Conservation (phyloP, 768 basidiomycete genomes). For the Butyriboletus loyo region DNA sequence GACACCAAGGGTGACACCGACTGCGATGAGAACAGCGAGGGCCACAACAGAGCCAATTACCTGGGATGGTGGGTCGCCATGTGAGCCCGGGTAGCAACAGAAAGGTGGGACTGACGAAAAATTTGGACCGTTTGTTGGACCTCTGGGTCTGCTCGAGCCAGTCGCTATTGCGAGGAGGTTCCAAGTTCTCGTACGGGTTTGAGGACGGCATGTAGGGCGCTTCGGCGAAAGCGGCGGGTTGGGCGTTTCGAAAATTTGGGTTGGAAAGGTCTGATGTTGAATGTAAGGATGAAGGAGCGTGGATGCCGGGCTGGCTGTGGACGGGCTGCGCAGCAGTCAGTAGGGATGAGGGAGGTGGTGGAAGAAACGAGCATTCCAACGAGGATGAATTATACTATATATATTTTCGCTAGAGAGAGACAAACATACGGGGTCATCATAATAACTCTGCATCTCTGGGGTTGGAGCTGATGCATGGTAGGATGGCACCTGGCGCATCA, state of each 20-base stretch:
- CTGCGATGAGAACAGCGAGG: constrained; percentile 50
- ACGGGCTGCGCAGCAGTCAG: constrained; percentile 32
- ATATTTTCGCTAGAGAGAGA: neutral
- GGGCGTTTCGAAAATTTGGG: constrained; percentile 23
- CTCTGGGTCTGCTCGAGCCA: constrained; percentile 39
- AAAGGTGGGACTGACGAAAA: constrained; percentile 45
- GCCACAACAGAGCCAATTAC: constrained; percentile 48
- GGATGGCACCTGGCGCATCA: constrained; percentile 25
- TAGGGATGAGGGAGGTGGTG: neutral
- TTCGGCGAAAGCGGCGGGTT: constrained; percentile 25
- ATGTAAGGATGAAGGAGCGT: constrained; percentile 35
- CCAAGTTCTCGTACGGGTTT: constrained; percentile 34
- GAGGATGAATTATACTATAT: neutral
- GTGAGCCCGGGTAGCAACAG: neutral
- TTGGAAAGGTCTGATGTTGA: constrained; percentile 21
- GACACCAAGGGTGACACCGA: constrained; percentile 64
- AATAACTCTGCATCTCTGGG: constrained; percentile 29
- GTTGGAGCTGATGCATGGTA: constrained; percentile 14
- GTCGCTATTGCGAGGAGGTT: constrained; percentile 32
- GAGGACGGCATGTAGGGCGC: constrained; percentile 21
- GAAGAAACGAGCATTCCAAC: neutral
- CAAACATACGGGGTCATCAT: constrained; percentile 26
- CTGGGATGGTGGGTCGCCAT: constrained; percentile 32
- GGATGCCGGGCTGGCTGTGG: constrained; percentile 31
- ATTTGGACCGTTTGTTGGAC: constrained; percentile 46